Evolutionary conservation across 768 basidiomycete genomes (phyloP), one percentile per base, ranked within the genome.

Genomic region (Phallus indusiatus): DNA sequence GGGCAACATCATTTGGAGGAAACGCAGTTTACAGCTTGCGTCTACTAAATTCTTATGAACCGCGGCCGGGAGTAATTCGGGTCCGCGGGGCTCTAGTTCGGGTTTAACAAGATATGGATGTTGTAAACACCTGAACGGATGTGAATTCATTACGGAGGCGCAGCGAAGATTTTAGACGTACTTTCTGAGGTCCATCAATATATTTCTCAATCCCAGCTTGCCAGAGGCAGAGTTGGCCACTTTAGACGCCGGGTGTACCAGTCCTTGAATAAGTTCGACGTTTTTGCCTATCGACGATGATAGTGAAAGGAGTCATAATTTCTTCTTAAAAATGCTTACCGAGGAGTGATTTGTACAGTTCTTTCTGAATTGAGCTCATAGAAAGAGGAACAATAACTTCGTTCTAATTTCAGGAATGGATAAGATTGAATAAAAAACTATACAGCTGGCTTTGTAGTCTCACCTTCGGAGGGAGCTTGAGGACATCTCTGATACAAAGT

Each of bases 301-400:
- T 63, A 42, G 14, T 7, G 59, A 22, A 42, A 60, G 61, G 61
- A 42, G 58, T 68, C 58, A 22, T 64, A 33, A 49, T 67, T 61
- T 12, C 47, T 36, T 58, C 65, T 64, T 61, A 65, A 66, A 47
- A 33, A 22, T 48, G 66, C 75, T 60, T 65, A 88, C 92, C 88
- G 34, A 95, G 72, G 59, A 96, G 86, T 5, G 86, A 87, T 56
- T 86, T 84, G 67, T 94, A 96, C 1, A 95, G 80, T 67, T 93
- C 86, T 66, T 87, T 88, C 68, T 97, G 94, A 28, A 95, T 69
- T 1, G 86, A 81, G 0, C 87, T 77, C 83, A 97, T 86, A 9
- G 90, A 90, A 47, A 96, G 80, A 0, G 94, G 94, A 1, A 96
- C 86, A 63, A 93, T 93, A 49, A 92, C 87, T 69, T 93, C 90